Conservation (phyloP, 2,329 filamentous ascomycete genomes). For the Mariannaea elegans region DNA sequence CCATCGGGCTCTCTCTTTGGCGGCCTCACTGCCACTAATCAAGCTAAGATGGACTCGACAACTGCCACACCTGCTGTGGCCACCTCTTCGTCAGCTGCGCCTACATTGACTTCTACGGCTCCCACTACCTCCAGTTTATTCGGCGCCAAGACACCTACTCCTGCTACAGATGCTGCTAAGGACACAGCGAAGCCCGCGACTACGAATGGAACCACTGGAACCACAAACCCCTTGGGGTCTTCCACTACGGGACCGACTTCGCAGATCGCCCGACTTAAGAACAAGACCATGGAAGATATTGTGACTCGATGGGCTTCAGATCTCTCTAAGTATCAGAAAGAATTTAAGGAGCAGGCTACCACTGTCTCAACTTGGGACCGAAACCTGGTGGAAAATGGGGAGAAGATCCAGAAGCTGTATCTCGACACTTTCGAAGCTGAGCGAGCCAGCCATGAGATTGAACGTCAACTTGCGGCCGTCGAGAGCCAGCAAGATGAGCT, state of each 20-base stretch:
- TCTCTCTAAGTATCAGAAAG: constrained; percentile 94
- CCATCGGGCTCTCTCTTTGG: constrained; percentile 39
- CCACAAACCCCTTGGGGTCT: constrained; percentile 63
- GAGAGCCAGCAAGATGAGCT: constrained; percentile 95
- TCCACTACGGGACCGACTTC: constrained; percentile 85
- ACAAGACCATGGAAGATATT: constrained; percentile 99
- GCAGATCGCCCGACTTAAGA: constrained; percentile 89
- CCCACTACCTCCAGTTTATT: constrained; percentile 46
- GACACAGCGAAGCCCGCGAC: constrained; percentile 43
- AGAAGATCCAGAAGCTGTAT: constrained; percentile 94
- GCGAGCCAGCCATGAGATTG: constrained; percentile 90
- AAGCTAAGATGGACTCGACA: constrained; percentile 30
- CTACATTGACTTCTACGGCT: constrained; percentile 42
- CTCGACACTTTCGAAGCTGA: constrained; percentile 93
- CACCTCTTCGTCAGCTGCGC: constrained; percentile 36
- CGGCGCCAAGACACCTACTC: constrained; percentile 41
- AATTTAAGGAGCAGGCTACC: constrained; percentile 90
- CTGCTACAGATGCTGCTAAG: constrained; percentile 32
- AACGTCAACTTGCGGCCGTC: constrained; percentile 87
- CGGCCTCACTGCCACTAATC: constrained; percentile 29
- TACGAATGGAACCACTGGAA: constrained; percentile 43
- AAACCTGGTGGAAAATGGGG: constrained; percentile 89
- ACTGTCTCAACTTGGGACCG: constrained; percentile 93
- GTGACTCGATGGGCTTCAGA: constrained; percentile 97
- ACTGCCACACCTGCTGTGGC: constrained; percentile 24